These are phyloP conservation scores for Fragaria nilgerrensis DNA, from an alignment of 306 rosid genomes.

Conservation along the genomic window DNA sequence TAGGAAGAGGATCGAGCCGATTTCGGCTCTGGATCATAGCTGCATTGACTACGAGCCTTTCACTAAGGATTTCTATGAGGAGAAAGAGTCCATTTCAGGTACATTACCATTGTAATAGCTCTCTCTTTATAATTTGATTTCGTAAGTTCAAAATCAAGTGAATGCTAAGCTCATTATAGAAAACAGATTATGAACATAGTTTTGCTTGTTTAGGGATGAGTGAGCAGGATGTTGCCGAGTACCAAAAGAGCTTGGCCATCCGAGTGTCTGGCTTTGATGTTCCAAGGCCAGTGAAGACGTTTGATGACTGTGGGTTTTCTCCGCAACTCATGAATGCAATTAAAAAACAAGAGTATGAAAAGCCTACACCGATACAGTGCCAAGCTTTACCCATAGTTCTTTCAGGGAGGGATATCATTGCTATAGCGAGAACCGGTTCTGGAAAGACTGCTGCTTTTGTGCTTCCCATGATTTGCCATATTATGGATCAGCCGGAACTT, in stretches of 20 bases:
- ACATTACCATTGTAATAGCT: not conserved
- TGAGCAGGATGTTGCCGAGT: conserved; percentile 81
- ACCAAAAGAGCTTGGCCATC: conserved; percentile 83
- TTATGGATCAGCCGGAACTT: conserved; percentile 98
- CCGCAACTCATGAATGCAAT: conserved; percentile 80
- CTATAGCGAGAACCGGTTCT: conserved; percentile 97
- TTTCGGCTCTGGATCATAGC: conserved; percentile 80
- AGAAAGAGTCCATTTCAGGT: conserved; percentile 81
- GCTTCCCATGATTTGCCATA: conserved; percentile 96
- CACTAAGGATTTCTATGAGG: conserved; percentile 89
- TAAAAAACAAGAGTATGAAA: conserved; percentile 86
- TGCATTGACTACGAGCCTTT: conserved; percentile 80
- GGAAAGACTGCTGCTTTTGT: conserved; percentile 99
- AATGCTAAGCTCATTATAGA: not conserved
- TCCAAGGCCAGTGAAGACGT: conserved; percentile 78
- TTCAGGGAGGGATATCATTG: conserved; percentile 89
- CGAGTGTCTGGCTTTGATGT: conserved; percentile 87
- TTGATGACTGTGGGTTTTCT: conserved; percentile 80
- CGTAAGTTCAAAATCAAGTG: not conserved
- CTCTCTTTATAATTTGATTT: not conserved
- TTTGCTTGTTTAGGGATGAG: conserved; percentile 58
- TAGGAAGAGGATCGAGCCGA: conserved; percentile 86
- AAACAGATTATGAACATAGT: not conserved
- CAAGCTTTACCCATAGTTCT: conserved; percentile 86
- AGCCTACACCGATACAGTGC: conserved; percentile 91